Conservation (phyloP, 2,329 filamentous ascomycete genomes). For the Penicillium carneum region DNA sequence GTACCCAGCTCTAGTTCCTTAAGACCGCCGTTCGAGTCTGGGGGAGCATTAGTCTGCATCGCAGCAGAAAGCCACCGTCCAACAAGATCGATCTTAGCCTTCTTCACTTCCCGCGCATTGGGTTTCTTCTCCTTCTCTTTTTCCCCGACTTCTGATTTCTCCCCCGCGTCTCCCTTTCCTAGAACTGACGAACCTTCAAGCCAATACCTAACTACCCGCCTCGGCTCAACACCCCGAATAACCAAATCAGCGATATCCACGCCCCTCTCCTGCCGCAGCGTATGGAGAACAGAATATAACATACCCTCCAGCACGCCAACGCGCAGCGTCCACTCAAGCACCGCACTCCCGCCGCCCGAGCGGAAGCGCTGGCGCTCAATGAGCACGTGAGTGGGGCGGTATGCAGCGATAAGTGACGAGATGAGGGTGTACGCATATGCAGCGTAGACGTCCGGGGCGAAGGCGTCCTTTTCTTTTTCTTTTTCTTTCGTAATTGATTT, state of each 20-base stretch:
- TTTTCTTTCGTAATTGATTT: not conserved
- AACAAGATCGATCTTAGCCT: constrained; percentile 69
- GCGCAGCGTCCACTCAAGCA: constrained; percentile 82
- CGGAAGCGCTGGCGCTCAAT: constrained; percentile 73
- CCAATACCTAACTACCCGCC: constrained; percentile 65
- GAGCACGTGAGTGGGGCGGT: constrained; percentile 71
- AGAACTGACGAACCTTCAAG: constrained; percentile 38
- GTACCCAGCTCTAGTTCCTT: constrained; percentile 3
- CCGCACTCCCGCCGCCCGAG: constrained; percentile 66
- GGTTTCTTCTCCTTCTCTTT: constrained; percentile 25
- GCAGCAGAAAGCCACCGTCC: constrained; percentile 58
- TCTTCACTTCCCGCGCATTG: constrained; percentile 49
- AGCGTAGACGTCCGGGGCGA: constrained; percentile 63
- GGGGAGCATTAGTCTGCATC: constrained; percentile 9
- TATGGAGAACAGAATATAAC: constrained; percentile 73
- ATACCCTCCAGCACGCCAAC: constrained; percentile 85
- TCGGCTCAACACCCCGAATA: constrained; percentile 62
- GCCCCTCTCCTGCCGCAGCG: constrained; percentile 57
- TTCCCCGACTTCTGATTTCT: not conserved
- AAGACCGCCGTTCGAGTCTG: not conserved
- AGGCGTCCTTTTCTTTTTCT: constrained; percentile 43
- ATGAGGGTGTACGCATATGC: constrained; percentile 64
- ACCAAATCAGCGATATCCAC: constrained; percentile 37
- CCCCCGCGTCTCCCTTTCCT: constrained; percentile 8
- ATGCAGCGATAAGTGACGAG: constrained; percentile 55